Base-by-base conservation (phyloP, 1,139 yeast species). In the Hemisphaericaspora xylofermentans region DNA sequence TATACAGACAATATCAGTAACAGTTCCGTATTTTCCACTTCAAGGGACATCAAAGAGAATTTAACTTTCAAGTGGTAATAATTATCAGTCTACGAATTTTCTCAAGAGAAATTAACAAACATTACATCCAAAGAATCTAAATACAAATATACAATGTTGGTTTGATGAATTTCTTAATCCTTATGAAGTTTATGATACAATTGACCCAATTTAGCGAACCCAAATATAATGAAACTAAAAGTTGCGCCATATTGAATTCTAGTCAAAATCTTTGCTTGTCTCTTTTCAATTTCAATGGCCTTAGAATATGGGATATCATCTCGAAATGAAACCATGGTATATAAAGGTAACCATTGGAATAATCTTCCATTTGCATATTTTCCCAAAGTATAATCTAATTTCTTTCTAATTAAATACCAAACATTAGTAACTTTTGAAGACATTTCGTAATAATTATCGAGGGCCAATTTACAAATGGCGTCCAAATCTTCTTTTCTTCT, bases 271-370 rank as follows among this genome's bases (percentile, higher is more conserved):
- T 53, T 66, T 47, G 66, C 72, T 56, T 78, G 88, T 44, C 71
- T 71, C 48, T 59, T 62, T 43, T 76, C 79, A 17, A 72, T 72
- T n/a, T 60, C 63, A 17, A 87, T 72, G 0, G 96, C 96, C 41
- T 71, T 70, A 1, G 89, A 76, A 57, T 91, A 91, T 3, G 84
- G 68, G 28, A 89, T 84, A 54, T 89, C 96, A 10, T 84, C 82
- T 48, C 96, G 71, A 64, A 91, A 91, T 1, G 95, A 84, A 2
- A 91, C 86, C 97, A 91, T 89, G 8, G 96, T 82, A 61, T 91
- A 91, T 55, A 91, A 66, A 1, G 97, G 96, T 31, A 88, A 66
- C 96, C 96, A 88, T 33, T 61, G 64, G 46, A 82, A 80, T 14
- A 80, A 58, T 12, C 41, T 40, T 7, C 71, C 71, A 45, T 61